Evolutionary conservation across 176 grass and related monocot genomes (phyloP).

Genomic region (Oryza longistaminata): DNA sequence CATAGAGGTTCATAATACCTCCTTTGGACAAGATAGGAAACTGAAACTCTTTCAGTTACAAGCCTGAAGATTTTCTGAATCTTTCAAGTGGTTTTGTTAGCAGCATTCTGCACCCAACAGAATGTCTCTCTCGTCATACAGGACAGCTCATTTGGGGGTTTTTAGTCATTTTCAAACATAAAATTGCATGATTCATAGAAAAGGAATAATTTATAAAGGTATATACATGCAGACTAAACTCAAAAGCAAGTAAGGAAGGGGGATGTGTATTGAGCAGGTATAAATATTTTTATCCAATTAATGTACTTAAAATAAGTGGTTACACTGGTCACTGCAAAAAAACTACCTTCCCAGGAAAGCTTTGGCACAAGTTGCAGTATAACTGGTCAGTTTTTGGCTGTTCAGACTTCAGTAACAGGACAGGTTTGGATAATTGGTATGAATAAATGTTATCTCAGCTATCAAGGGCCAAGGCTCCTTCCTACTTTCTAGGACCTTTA

Average conservation of each 20-base stretch:
- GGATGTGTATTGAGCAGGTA: background rate
- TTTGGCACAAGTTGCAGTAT: background rate
- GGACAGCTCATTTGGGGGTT: background rate
- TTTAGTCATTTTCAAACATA: constrained; percentile 30
- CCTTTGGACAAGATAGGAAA: background rate
- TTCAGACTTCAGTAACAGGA: constrained; percentile 1
- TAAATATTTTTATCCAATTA: background rate
- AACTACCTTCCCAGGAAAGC: background rate
- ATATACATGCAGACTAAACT: background rate
- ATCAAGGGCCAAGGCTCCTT: background rate
- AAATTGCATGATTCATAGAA: background rate
- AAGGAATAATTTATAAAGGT: background rate
- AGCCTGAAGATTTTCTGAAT: background rate
- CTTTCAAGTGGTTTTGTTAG: background rate
- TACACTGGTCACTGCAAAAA: background rate
- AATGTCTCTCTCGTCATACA: background rate
- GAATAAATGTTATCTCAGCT: background rate
- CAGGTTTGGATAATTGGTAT: too few species aligned
- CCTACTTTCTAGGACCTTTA: background rate
- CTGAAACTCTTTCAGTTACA: background rate
- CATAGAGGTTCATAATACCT: background rate
- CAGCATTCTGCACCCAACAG: background rate
- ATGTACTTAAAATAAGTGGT: background rate
- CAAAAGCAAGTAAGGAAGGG: background rate
- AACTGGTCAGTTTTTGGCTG: background rate